phyloP scores from a whole-genome alignment of 805 yeast genomes.

The Candida palmyrensis region DNA sequence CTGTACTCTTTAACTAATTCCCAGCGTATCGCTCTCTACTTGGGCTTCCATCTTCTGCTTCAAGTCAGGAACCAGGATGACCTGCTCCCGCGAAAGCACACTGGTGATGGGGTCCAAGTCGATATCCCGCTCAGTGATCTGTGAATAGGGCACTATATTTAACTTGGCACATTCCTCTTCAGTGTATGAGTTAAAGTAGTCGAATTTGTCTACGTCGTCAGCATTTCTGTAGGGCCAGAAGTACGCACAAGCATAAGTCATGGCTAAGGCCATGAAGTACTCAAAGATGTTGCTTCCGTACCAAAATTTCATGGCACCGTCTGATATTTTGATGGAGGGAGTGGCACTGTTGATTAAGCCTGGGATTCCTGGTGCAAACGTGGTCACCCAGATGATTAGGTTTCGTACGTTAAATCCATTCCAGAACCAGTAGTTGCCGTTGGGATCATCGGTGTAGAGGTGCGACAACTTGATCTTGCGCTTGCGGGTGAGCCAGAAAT shows the following conservation, averaged over 20 bases:
- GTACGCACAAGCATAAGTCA: slow-evolving; percentile 27
- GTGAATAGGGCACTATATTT: slow-evolving; percentile 12
- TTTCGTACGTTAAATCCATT: slow-evolving; percentile 42
- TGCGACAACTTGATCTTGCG: slow-evolving; percentile 35
- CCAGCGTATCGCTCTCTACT: no score
- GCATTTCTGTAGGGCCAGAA: slow-evolving; percentile 32
- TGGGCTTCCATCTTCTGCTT: no score
- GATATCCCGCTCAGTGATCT: slow-evolving; percentile 1
- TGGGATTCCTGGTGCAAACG: slow-evolving; percentile 46
- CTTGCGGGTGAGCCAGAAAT: slow-evolving; percentile 33
- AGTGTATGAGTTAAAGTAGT: slow-evolving; percentile 33
- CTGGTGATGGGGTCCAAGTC: neutral
- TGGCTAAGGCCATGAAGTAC: slow-evolving; percentile 25
- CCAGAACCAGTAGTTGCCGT: slow-evolving; percentile 38
- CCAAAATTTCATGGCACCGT: slow-evolving; percentile 10
- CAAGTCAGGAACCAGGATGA: neutral
- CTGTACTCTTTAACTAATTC: no score
- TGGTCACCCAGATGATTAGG: slow-evolving; percentile 30
- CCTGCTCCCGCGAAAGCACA: neutral
- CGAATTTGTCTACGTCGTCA: slow-evolving; percentile 32
- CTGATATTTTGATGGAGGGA: slow-evolving; percentile 3
- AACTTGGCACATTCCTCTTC: slow-evolving; percentile 27
- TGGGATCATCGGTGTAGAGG: slow-evolving; percentile 25
- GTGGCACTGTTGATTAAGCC: slow-evolving; percentile 38
- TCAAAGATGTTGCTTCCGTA: slow-evolving; percentile 11